Evolutionary conservation across 768 basidiomycete species (phyloP).

Genomic region (Tricholoma hemisulphureum): DNA sequence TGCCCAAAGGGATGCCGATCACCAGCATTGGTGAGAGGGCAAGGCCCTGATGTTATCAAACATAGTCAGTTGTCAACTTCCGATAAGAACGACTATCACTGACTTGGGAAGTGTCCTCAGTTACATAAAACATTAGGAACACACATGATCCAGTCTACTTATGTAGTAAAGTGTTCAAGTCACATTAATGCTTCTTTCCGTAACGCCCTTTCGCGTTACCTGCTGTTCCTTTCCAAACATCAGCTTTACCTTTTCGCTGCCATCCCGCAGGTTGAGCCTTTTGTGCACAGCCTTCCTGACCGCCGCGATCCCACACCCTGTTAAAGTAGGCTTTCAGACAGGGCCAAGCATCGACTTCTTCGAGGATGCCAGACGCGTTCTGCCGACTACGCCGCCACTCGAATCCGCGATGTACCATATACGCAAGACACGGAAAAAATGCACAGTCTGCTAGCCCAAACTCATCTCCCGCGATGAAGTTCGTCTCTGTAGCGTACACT

Average conservation of each 20-base stretch:
- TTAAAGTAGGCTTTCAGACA: slow-evolving; percentile 21
- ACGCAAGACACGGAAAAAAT: slow-evolving; percentile 27
- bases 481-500: slow-evolving; percentile 16
- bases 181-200: neutral
- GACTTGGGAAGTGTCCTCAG: too few species aligned
- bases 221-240: slow-evolving; percentile 20
- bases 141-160: too few species aligned
- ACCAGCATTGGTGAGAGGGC: too few species aligned
- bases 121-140: too few species aligned
- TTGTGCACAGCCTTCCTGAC: slow-evolving; percentile 21
- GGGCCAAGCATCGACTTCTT: slow-evolving; percentile 19
- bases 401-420: slow-evolving; percentile 29
- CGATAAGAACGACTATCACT: too few species aligned
- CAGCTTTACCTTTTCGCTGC: slow-evolving; percentile 19
- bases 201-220: slow-evolving; percentile 12
- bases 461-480: slow-evolving; percentile 23
- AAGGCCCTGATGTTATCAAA: too few species aligned
- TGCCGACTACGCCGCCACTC: slow-evolving; percentile 13
- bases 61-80: too few species aligned
- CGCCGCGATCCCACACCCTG: slow-evolving; percentile 21
- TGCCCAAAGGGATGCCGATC: too few species aligned
- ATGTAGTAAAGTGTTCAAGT: too few species aligned
- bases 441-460: slow-evolving; percentile 29
- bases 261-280: slow-evolving; percentile 24
- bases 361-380: neutral